phyloP scores from a whole-genome alignment of 2,329 filamentous ascomycete genomes.

The Penicillium concentricum region DNA sequence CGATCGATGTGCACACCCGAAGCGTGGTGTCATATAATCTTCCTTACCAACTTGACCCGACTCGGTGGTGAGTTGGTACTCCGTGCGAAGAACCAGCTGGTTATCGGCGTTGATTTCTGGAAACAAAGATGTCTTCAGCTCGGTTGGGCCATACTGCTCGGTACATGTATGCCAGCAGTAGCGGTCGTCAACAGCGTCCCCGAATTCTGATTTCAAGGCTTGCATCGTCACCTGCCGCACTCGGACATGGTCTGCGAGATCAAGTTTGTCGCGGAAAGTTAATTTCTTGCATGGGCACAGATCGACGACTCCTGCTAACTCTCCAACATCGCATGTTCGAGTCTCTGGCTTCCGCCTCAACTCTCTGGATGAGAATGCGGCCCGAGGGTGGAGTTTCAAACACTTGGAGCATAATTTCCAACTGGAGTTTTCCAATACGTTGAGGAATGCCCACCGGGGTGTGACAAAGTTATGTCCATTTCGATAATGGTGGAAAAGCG shows the following conservation, averaged over 20 bases:
- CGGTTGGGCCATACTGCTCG: constrained; percentile 35
- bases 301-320: constrained; percentile 38
- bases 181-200: constrained; percentile 28
- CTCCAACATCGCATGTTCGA: constrained; percentile 36
- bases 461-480: constrained; percentile 38
- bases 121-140: constrained; percentile 36
- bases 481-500: constrained; percentile 41
- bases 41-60: constrained; percentile 39
- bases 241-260: constrained; percentile 35
- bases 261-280: constrained; percentile 39
- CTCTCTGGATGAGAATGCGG: constrained; percentile 34
- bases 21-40: constrained; percentile 40
- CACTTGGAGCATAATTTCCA: constrained; percentile 40
- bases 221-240: constrained; percentile 29
- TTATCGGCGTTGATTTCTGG: constrained; percentile 35
- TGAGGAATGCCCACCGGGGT: constrained; percentile 39
- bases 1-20: constrained; percentile 42
- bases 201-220: constrained; percentile 29
- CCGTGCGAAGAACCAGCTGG: constrained; percentile 35
- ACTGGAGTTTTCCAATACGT: constrained; percentile 34
- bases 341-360: constrained; percentile 33
- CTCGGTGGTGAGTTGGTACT: constrained; percentile 37
- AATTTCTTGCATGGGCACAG: constrained; percentile 43
- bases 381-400: constrained; percentile 39
- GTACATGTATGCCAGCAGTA: constrained; percentile 42